Base-by-base conservation (phyloP, 352 stramenopile genomes). In the Globisporangium alternatum region DNA sequence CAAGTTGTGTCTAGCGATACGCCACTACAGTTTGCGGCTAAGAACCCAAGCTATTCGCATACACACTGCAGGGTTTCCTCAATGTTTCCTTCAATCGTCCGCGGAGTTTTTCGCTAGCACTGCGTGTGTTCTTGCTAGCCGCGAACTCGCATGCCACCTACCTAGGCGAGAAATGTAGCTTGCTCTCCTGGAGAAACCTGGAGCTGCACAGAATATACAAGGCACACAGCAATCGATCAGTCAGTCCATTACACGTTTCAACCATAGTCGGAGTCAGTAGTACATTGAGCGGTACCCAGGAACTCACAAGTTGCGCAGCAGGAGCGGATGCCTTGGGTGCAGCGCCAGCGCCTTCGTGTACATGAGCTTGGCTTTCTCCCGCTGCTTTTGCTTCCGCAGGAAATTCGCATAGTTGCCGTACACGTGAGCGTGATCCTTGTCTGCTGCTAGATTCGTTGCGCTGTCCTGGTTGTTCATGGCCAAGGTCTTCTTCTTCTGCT, bases 361-460 rank as follows among this genome's bases (percentile, higher is more conserved):
- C 48, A 56, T 64, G 13, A 15, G 31, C 43, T 71, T 75, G 19
- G 68, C 68, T 28, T 52, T 41, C 17, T 62, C 41, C 17, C 25
- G 58, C 39, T 39, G 45, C 0, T 41, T 43, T 15, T 28, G 55
- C 2, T 56, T 39, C 7, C 30, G 41, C 37, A 71, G 60, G 15
- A 65, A 71, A 21, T 71, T 68, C 6, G 64, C 68, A 43, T 64
- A 75, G 49, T 71, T 69, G 19, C 68, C 64, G 35, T 64, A 69
- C 10, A 69, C 52, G 31, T 69, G 68, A 1, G 64, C 68, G 22
- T 60, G 31, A 9, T 70, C 57, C 25, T 64, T 39, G 19, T 62
- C 25, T 28, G 35, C 35, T 2, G 21, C 2, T 44, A n/a, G 28
- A 13, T 21, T 52, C 22, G 22, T 12, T 30, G 12, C 2, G 17